Base-by-base conservation (phyloP, 2,329 filamentous ascomycete species). In the Botryotinia convoluta region DNA sequence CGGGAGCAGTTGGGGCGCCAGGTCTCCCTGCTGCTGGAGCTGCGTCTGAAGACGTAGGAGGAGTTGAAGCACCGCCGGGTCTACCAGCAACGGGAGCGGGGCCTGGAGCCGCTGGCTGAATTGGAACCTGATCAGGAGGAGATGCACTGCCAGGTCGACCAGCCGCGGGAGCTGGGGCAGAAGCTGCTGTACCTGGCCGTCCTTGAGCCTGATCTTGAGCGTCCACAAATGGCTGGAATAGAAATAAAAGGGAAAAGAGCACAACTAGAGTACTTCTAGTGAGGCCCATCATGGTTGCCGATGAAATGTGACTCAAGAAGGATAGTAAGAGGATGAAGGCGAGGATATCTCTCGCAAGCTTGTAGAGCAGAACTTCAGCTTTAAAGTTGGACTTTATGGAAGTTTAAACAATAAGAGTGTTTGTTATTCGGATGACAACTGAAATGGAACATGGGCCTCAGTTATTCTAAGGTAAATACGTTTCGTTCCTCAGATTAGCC, bases 151-250 rank as follows among this genome's bases (percentile, higher is more conserved):
- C 65, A n/a, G 65, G 65, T 68, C 65, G 18, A 14, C 48, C 48
- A 22, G 65, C 65, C 12, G 65, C 65, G 5, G 65, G 48, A 42
- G 65, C 65, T 68, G 35, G 48, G 10, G 65, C 48, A 32, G 65
- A 8, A 42, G 65, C 51, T 57, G 51, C n/a, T 32, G n/a, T 26
- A 42, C 65, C 37, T 29, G 65, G 65, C 10, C 65, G 48, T 57
- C 32, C 65, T 44, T 69, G 65, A 57, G 65, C 65, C 48, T 69
- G 65, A 57, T 57, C 48, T 69, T 69, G 65, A 57, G 65, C 65
- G n/a, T 57, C 44, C 22, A 51, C 65, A 44, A 69, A 20, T 42
- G 65, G 37, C 14, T 69, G 65, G 12, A 57, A 51, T 4, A 69
- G 18, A 42, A 57, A 37, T 0, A 42, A 57, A 29, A 69, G 37